Percentiles rank a stretch among this genome's conserved stretches.
Conservation (phyloP, 2,329 filamentous ascomycete species). For the Alternaria hordeiaustralica region DNA sequence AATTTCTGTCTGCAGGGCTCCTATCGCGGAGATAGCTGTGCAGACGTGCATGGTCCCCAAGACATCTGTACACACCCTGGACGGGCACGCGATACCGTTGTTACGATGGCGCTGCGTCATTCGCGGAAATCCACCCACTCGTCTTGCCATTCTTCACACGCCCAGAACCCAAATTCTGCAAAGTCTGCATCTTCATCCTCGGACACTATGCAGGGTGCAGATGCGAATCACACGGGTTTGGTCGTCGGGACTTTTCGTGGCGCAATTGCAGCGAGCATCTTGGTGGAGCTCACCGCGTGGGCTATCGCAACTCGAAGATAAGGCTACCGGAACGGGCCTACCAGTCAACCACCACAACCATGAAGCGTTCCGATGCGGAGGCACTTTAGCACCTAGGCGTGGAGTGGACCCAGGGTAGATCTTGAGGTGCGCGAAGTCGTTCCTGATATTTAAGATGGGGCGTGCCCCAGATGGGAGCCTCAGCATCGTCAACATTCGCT, state of each 20-base stretch:
- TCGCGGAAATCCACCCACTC: constrained; percentile 12
- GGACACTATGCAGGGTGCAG: neutral
- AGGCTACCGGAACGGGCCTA: constrained; percentile 26
- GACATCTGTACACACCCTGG: constrained; percentile 9
- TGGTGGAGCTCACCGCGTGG: constrained; percentile 15
- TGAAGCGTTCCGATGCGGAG: constrained; percentile 10
- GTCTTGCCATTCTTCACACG: constrained; percentile 4
- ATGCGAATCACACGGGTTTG: constrained; percentile 8
- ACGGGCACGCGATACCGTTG: constrained; percentile 17
- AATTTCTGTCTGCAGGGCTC: constrained; percentile 6
- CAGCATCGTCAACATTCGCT: neutral
- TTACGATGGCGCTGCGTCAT: constrained; percentile 22
- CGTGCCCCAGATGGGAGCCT: constrained; percentile 3
- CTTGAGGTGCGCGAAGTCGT: neutral
- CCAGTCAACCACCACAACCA: constrained; percentile 12
- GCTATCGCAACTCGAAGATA: constrained; percentile 29
- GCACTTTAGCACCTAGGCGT: constrained; percentile 2
- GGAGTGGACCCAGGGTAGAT: constrained; percentile 3
- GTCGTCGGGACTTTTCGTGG: constrained; percentile 1
- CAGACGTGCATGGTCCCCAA: constrained; percentile 2
- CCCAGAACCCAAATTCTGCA: constrained; percentile 8
- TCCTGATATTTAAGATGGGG: constrained; percentile 20
- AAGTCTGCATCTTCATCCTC: neutral
- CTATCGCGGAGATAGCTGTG: constrained; percentile 21
- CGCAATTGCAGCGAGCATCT: constrained; percentile 5